phyloP scores from a whole-genome alignment of 2,329 filamentous ascomycete genomes.

The Trichoderma hamatum region DNA sequence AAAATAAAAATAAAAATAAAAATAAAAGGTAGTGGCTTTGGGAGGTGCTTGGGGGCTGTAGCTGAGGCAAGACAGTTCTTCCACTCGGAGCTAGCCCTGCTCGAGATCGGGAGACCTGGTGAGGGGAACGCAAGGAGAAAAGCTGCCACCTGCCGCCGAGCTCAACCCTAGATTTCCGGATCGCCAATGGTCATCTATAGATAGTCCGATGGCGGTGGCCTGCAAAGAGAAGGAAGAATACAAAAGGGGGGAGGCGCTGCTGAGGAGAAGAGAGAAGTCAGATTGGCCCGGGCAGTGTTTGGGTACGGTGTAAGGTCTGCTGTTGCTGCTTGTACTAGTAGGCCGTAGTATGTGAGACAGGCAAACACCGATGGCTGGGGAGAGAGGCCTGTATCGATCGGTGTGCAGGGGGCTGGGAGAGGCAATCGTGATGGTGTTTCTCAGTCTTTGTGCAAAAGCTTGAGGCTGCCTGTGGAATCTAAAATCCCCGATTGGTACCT shows the following conservation, averaged over 20 bases:
- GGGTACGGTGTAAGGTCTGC: conserved; percentile 1
- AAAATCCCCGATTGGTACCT: background rate
- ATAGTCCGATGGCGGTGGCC: background rate
- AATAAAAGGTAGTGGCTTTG: conserved; percentile 7
- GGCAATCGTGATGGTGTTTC: background rate
- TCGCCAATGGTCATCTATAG: background rate
- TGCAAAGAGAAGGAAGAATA: background rate
- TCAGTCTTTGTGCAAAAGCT: background rate
- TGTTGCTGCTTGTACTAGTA: background rate
- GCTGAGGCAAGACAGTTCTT: conserved; percentile 25
- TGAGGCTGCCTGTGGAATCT: background rate
- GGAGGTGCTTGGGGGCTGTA: background rate
- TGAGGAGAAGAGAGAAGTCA: background rate
- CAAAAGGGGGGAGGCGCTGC: background rate
- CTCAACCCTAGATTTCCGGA: background rate
- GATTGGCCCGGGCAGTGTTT: background rate
- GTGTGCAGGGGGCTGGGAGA: conserved; percentile 10
- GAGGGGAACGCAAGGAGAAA: conserved; percentile 20
- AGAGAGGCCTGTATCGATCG: conserved; percentile 11
- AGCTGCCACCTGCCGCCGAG: conserved; percentile 3
- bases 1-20: background rate
- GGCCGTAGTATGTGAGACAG: conserved; percentile 3
- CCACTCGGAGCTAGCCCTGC: conserved; percentile 6
- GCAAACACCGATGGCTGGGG: conserved; percentile 22
- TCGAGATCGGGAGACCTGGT: conserved; percentile 7